A percentile compares a stretch with the other conserved stretches of the same genome.
phyloP scores from a whole-genome alignment of 371 early-diverging fungal species.

The Coemansia sp. region DNA sequence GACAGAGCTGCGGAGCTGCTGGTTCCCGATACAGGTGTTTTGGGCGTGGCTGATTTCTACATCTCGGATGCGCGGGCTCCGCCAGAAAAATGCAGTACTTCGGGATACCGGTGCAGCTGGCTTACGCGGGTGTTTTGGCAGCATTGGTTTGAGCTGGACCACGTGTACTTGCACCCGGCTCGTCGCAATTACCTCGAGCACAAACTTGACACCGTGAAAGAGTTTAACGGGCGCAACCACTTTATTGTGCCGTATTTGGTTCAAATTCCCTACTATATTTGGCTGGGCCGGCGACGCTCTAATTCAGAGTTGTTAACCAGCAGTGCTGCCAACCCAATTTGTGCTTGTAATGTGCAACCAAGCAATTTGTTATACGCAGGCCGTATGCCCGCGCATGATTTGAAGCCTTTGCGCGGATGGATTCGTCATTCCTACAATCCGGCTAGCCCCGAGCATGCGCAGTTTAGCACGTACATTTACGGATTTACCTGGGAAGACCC shows the following conservation, averaged over 20 bases:
- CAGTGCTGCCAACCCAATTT: not conserved
- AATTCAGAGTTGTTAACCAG: too few species aligned
- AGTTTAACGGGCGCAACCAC: conserved; percentile 71
- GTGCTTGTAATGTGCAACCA: too few species aligned
- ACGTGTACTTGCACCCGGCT: conserved; percentile 72
- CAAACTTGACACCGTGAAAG: conserved; percentile 76
- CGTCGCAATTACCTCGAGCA: conserved; percentile 86
- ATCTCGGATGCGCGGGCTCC: conserved; percentile 56
- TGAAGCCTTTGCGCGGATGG: conserved; percentile 30
- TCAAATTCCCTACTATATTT: conserved; percentile 85
- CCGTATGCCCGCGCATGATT: too few species aligned
- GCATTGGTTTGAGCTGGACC: conserved; percentile 76
- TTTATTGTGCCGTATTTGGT: conserved; percentile 70
- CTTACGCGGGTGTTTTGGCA: conserved; percentile 81
- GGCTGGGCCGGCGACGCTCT: conserved; percentile 58
- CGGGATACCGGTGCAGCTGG: conserved; percentile 69
- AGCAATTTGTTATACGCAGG: too few species aligned
- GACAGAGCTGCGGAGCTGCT: conserved; percentile 67
- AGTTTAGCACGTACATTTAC: conserved; percentile 82
- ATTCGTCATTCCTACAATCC: conserved; percentile 74
- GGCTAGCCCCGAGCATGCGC: conserved; percentile 62
- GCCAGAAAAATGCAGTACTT: conserved; percentile 37
- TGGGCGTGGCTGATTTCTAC: conserved; percentile 81
- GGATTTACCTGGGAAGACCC: conserved; percentile 92
- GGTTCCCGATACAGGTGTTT: conserved; percentile 63